phyloP scores from a whole-genome alignment of 1,284 basidiomycete genomes.

The Athelia sp. region DNA sequence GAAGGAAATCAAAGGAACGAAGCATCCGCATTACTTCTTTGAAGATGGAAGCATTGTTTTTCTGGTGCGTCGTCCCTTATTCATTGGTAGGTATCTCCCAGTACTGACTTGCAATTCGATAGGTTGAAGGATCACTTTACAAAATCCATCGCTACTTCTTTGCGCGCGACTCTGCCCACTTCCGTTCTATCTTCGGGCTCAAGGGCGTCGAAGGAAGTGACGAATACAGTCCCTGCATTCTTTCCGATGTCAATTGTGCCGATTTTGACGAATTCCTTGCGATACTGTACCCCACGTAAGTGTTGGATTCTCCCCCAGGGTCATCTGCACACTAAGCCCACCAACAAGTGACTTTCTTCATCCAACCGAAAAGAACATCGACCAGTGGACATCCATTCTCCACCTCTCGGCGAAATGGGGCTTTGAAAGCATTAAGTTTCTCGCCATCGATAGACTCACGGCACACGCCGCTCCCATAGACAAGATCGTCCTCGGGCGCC shows the following conservation, averaged over 20 bases:
- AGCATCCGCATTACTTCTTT: no score
- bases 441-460: conserved; percentile 28
- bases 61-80: no score
- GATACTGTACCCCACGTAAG: conserved; percentile 6
- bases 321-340: no score
- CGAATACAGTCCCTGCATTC: conserved; percentile 1
- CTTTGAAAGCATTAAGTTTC: conserved; percentile 25
- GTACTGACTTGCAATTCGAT: no score
- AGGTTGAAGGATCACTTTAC: conserved; percentile 23
- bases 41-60: no score
- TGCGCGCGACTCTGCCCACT: conserved; percentile 24
- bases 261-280: conserved; percentile 14
- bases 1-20: no score
- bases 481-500: conserved; percentile 27
- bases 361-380: conserved; percentile 22
- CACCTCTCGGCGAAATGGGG: conserved; percentile 26
- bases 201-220: conserved; percentile 3
- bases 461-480: conserved; percentile 24
- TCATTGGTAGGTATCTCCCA: no score
- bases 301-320: no score
- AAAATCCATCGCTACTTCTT: conserved; percentile 25
- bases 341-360: conserved; percentile 22
- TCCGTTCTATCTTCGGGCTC: conserved; percentile 18
- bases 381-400: conserved; percentile 34
- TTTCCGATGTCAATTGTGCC: conserved; percentile 24